Conservation (phyloP, 2,329 filamentous ascomycete species). For the Lasiodiplodia theobromae region DNA sequence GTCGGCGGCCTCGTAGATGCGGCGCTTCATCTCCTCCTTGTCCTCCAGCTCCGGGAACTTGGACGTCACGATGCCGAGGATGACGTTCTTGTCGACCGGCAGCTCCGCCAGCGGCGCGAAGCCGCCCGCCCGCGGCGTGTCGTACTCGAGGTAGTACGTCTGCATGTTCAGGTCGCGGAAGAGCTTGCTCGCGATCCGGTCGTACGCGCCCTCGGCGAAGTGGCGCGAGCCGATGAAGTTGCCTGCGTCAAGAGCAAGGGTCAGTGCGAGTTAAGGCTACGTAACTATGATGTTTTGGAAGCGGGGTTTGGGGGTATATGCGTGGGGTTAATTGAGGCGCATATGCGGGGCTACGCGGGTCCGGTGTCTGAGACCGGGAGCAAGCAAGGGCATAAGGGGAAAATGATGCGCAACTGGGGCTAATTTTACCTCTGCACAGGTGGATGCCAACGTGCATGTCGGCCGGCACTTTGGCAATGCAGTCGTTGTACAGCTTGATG, state of each 20-base stretch:
- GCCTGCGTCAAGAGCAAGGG: constrained; percentile 35
- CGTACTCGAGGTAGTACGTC: constrained; percentile 49
- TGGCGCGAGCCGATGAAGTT: constrained; percentile 53
- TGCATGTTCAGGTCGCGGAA: constrained; percentile 40
- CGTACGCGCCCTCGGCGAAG: constrained; percentile 53
- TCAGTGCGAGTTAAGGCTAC: not conserved
- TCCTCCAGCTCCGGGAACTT: constrained; percentile 53
- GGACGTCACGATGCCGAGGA: constrained; percentile 51
- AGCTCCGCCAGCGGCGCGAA: constrained; percentile 52
- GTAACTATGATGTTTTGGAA: not conserved
- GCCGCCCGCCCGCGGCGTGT: constrained; percentile 52
- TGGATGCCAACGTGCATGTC: constrained; percentile 80
- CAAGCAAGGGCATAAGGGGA: constrained; percentile 39
- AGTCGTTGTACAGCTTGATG: constrained; percentile 76
- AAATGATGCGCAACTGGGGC: not conserved
- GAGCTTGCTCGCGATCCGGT: constrained; percentile 48
- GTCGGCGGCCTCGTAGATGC: constrained; percentile 59
- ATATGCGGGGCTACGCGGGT: not conserved
- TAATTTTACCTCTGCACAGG: constrained; percentile 59
- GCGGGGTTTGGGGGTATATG: not conserved
- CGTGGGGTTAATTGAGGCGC: constrained; percentile 31
- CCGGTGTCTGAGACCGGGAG: not conserved
- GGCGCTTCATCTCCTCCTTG: constrained; percentile 50
- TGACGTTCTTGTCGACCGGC: constrained; percentile 52
- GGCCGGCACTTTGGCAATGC: constrained; percentile 64